Evolutionary conservation across 2,329 filamentous ascomycete genomes (phyloP), one percentile per base, ranked within the genome.

Genomic region (Penicillium sp.): DNA sequence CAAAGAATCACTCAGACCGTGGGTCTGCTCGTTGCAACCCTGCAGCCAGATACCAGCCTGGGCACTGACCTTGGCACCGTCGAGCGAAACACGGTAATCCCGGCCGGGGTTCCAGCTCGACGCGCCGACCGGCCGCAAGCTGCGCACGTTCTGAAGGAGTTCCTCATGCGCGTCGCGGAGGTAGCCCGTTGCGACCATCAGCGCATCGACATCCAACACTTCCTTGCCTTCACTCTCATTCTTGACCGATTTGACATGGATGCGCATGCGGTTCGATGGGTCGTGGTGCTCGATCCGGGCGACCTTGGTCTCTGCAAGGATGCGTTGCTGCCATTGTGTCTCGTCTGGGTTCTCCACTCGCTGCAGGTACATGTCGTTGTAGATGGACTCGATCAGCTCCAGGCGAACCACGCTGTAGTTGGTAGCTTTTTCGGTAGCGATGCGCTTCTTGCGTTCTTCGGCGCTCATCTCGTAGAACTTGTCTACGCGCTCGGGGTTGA

Each of bases 381-480:
- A 97, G 31, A 97, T 84, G 55, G 88, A 84, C 74, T 97, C 93
- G 56, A 97, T 89, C 49, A 97, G 83, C 63, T 90, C 85, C n/a
- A 96, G 83, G 8, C 93, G 87, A 4, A 99, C 93, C 5, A 97
- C 93, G 50, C 91, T 89, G 73, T 97, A 97, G 79, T 97, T 97
- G 58, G 93, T 97, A 31, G 86, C 86, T 57, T 89, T 88, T 64
- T 95, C 90, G 50, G 86, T 85, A 16, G 80, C 76, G 50, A 96
- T 78, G 26, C 79, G 79, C 14, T 78, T 75, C 32, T 81, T 78
- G 47, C 92, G 88, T 59, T 86, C 80, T 43, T 80, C 78, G 1
- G 86, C 76, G 0, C 87, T 79, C 62, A 87, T 85, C 47, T 83
- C 78, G 78, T 86, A 97, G 64, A 96, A 84, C 43, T 81, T 80